A percentile compares a stretch with the other conserved stretches of the same genome.
These are phyloP conservation scores for Pestalotiopsis sp. DNA, from an alignment of 2,329 filamentous ascomycete genomes.

Conservation along the genomic window DNA sequence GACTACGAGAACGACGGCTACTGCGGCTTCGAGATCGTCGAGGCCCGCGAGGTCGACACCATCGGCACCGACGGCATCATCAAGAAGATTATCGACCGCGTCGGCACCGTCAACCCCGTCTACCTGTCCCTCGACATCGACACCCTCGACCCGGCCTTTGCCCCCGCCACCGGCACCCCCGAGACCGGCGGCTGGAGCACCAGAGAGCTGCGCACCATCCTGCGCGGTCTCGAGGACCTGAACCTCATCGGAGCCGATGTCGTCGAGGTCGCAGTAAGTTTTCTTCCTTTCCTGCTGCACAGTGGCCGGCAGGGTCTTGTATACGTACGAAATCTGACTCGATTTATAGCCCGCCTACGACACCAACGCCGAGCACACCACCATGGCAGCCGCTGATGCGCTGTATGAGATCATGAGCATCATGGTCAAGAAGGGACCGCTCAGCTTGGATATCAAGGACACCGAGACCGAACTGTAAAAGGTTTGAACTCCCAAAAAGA, in stretches of 20 bases:
- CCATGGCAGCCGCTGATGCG: conserved; percentile 60
- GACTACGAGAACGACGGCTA: conserved; percentile 88
- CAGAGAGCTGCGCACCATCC: conserved; percentile 70
- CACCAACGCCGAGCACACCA: conserved; percentile 63
- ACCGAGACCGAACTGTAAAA: neutral
- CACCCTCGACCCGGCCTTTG: conserved; percentile 82
- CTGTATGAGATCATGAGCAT: conserved; percentile 73
- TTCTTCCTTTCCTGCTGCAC: neutral
- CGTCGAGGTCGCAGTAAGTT: conserved; percentile 66
- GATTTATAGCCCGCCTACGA: conserved; percentile 54
- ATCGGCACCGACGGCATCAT: conserved; percentile 71
- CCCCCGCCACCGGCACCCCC: conserved; percentile 73
- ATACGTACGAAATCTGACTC: neutral
- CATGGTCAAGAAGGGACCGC: conserved; percentile 72
- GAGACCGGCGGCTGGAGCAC: conserved; percentile 79
- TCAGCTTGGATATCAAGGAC: conserved; percentile 34
- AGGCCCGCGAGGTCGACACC: conserved; percentile 61
- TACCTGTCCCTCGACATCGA: conserved; percentile 89
- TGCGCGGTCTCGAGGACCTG: conserved; percentile 68
- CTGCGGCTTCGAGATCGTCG: conserved; percentile 81
- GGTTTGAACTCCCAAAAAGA: neutral
- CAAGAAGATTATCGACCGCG: conserved; percentile 72
- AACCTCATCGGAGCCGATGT: conserved; percentile 73
- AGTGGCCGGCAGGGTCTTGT: neutral
- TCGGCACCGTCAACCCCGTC: conserved; percentile 74